Base-by-base conservation (phyloP, 1,284 basidiomycete genomes). In the Violaceomyces palustris region DNA sequence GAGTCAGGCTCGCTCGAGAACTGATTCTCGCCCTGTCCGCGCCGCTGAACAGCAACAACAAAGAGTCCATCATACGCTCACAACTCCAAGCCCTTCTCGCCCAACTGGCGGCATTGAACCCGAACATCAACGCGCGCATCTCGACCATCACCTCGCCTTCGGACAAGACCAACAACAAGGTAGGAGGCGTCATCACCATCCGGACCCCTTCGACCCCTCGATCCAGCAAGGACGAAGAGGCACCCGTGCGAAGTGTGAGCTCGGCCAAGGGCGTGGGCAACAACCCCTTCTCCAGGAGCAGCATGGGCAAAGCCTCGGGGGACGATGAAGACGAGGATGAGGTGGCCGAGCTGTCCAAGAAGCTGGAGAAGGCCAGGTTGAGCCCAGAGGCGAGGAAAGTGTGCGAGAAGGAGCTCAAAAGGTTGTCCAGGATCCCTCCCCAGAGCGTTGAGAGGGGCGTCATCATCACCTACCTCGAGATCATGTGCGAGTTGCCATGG, bases 401-500 rank as follows among this genome's bases (percentile, higher is more conserved):
- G 10, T 70, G 69, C 47, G 61, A 72, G 30, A 60, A 61, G 43
- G 70, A 73, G 59, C 62, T 73, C 30, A 69, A 68, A 54, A 59
- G 70, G 9, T 61, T 73, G 14, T 39, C 54, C 10, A 61, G 69
- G 25, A 72, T 73, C 31, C 70, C 70, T 9, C 41, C 61, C 21
- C 70, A 73, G 49, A 66, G 64, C 36, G 68, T 73, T 37, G 70
- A 73, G 46, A 55, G 70, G 12, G 67, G 70, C 27, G 69, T 73
- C 9, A 50, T 74, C 38, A 69, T 73, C 45, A 66, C 68, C 31
- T 74, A 74, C 44, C 67, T 74, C 35, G 73, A 74, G 39, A 64
- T 64, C 37, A 74, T 74, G 70, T 45, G 62, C 15, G 73, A 74
- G 35, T 50, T 74, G 31, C 73, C 73, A 7, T 74, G 73, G 73